Evolutionary conservation across 2,329 filamentous ascomycete genomes (phyloP), one percentile per base, ranked within the genome.

Genomic region (Xylariaceae sp.): DNA sequence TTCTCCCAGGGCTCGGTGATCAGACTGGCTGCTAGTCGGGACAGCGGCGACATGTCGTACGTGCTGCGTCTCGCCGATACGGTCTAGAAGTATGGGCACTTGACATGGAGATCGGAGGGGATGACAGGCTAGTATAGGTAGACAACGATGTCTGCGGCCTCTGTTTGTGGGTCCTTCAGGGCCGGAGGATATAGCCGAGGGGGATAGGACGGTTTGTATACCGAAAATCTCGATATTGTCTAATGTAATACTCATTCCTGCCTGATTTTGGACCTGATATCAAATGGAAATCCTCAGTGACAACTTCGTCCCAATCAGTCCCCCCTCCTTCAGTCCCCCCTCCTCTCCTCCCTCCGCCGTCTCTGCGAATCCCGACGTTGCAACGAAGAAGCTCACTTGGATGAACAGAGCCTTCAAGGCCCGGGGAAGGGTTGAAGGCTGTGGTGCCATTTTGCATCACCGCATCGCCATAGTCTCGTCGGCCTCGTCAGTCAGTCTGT

Each of bases 1-100:
- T 16, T 18, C 27, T 29, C 37, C 8, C 50, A 47, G 3, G 41
- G 43, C 11, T 53, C 50, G 3, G 66, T 74, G 4, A 70, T 74
- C 27, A 61, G 70, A 6, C 55, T 74, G 19, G 61, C 68, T 10
- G 65, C 56, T 17, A 42, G 52, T 12, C 42, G 50, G 5, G 59
- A 61, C 32, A 37, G 42, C 7, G 49, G 52, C 10, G 51, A 49
- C 9, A 23, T 64, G 37, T 59, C 61, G 9, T 60, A 58, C 37
- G 53, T 60, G 8, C 29, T 60, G n/a, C 42, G 46, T 19, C 36
- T 55, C n/a, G 39, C 44, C 4, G 49, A 53, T 22, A 43, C 43
- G 12, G 29, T 45, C 21, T 54, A 29, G 16, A 7, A 6, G 7
- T 5, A 17, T 9, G 16, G 7, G 27, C 12, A 12, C 12, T 12